Evolutionary conservation across 202 grass and related monocot genomes (phyloP).

Genomic region (Digitaria exilis): DNA sequence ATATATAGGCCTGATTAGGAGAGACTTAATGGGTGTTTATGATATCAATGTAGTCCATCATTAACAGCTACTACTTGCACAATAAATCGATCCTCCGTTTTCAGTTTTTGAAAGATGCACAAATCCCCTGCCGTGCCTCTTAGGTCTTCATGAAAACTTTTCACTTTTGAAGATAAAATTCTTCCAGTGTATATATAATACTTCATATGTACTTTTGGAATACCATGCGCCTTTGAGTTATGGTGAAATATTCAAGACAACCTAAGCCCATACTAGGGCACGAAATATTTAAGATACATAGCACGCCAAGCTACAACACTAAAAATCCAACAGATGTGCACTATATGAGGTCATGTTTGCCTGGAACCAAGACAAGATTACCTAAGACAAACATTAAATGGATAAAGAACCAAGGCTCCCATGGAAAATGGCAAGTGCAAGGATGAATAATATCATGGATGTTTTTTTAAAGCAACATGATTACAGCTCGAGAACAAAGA

Average conservation of each 20-base stretch:
- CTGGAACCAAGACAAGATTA: neutral
- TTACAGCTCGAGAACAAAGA: neutral
- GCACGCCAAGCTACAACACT: neutral
- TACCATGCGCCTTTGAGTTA: too few species aligned
- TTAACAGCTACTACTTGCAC: too few species aligned
- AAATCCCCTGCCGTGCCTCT: neutral
- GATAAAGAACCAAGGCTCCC: neutral
- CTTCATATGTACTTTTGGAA: neutral
- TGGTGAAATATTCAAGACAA: too few species aligned
- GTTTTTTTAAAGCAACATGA: neutral
- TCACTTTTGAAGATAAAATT: neutral
- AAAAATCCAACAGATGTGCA: neutral
- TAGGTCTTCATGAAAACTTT: neutral
- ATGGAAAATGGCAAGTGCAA: neutral
- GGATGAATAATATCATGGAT: neutral
- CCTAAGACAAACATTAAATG: constrained; percentile 13
- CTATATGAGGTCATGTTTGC: constrained; percentile 5
- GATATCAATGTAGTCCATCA: too few species aligned
- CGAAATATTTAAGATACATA: neutral
- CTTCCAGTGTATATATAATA: neutral
- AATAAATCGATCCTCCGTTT: too few species aligned
- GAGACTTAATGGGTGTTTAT: neutral
- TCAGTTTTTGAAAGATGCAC: too few species aligned
- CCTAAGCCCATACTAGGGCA: too few species aligned
- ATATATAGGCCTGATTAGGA: neutral